phyloP scores from a whole-genome alignment of 768 basidiomycete species.

The Kockovaella imperatae region DNA sequence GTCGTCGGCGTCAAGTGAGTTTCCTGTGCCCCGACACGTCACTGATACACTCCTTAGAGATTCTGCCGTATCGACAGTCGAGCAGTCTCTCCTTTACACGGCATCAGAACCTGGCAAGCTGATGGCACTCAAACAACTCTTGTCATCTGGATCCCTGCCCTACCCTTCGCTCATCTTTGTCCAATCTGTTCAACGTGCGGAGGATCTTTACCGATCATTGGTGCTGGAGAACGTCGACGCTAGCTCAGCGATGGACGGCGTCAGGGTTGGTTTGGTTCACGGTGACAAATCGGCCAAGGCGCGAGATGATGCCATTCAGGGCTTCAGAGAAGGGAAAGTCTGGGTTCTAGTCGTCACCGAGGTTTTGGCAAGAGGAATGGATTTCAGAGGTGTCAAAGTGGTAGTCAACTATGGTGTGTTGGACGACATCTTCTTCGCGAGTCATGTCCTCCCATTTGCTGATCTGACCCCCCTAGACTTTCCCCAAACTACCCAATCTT shows the following conservation, averaged over 20 bases:
- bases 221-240: constrained; percentile 71
- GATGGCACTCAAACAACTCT: constrained; percentile 71
- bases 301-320: constrained; percentile 71
- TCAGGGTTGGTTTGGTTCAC: constrained; percentile 82
- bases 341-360: constrained; percentile 97
- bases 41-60: constrained; percentile 54
- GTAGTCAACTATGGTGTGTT: constrained; percentile 63
- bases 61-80: constrained; percentile 82
- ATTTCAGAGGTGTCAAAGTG: constrained; percentile 86
- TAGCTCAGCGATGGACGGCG: constrained; percentile 68
- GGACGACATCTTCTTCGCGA: neutral
- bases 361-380: constrained; percentile 96
- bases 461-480: constrained; percentile 57
- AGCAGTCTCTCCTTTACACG: constrained; percentile 82
- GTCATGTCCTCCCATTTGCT: constrained; percentile 39
- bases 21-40: neutral
- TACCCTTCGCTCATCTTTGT: constrained; percentile 90
- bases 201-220: constrained; percentile 68
- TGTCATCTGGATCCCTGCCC: constrained; percentile 62
- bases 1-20: constrained; percentile 94
- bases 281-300: constrained; percentile 81
- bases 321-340: constrained; percentile 80
- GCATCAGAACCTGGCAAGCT: constrained; percentile 92
- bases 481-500: constrained; percentile 88
- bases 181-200: constrained; percentile 60